phyloP scores from a whole-genome alignment of 768 basidiomycete species.

The Agrocybe praecox region DNA sequence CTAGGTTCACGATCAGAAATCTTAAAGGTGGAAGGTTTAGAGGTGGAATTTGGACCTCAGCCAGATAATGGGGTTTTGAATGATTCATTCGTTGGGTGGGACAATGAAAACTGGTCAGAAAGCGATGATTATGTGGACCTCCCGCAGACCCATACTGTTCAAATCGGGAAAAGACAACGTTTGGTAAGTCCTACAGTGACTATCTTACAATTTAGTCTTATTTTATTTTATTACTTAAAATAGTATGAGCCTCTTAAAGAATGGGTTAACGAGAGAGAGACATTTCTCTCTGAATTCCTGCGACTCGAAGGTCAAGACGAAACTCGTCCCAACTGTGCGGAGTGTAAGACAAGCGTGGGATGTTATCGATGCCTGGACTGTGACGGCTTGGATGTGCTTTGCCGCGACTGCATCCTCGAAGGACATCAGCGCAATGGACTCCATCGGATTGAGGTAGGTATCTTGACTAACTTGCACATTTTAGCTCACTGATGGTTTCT shows the following conservation, averaged over 20 bases:
- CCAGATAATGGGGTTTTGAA: too few species aligned
- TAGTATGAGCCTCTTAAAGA: neutral
- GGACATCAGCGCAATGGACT: neutral
- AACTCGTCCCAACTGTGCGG: neutral
- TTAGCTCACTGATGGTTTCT: neutral
- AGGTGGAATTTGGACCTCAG: too few species aligned
- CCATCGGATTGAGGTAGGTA: neutral
- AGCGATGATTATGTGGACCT: too few species aligned
- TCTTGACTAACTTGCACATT: neutral
- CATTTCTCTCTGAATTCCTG: neutral
- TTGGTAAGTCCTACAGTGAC: too few species aligned
- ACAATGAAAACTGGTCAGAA: too few species aligned
- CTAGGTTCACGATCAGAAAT: too few species aligned
- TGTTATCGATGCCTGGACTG: neutral
- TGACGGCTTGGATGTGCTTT: neutral
- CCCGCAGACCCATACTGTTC: too few species aligned
- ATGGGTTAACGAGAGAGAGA: neutral
- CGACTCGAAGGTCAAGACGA: neutral
- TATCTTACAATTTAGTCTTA: too few species aligned
- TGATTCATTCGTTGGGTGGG: too few species aligned
- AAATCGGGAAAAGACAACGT: too few species aligned
- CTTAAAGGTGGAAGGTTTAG: too few species aligned
- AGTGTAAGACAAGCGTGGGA: neutral
- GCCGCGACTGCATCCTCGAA: neutral
- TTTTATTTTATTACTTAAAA: too few species aligned